Evolutionary conservation across 257 asterid genomes (phyloP).

Genomic region (Lantana camara): DNA sequence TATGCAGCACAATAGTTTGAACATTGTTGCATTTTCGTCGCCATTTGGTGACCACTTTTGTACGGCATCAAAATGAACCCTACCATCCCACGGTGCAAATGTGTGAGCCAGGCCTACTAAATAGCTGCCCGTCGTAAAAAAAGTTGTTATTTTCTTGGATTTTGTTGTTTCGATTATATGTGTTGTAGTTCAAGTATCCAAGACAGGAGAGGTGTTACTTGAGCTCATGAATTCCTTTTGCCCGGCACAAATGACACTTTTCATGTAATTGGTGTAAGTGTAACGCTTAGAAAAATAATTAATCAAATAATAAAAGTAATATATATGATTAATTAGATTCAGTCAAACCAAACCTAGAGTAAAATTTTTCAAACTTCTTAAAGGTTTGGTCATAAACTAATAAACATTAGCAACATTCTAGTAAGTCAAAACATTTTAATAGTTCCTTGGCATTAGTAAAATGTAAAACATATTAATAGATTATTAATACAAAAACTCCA

Average conservation of each 20-base stretch:
- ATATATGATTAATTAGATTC: too few species aligned
- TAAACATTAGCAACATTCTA: too few species aligned
- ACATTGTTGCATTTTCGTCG: constrained; percentile 1
- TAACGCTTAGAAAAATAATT: too few species aligned
- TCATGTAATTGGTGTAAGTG: too few species aligned
- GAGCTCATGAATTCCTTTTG: background rate
- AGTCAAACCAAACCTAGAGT: background rate
- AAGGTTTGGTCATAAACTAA: too few species aligned
- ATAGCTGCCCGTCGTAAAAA: constrained; percentile 18
- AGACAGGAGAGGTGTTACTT: constrained; percentile 23
- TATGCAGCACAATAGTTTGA: constrained; percentile 26
- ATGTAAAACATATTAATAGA: too few species aligned
- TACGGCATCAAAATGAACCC: constrained; percentile 29
- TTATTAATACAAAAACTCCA: too few species aligned
- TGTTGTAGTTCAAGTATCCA: constrained; percentile 7
- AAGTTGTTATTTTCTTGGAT: background rate
- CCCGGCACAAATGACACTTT: constrained; percentile 9
- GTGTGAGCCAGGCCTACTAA: constrained; percentile 18
- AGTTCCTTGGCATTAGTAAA: too few species aligned
- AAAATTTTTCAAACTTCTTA: background rate
- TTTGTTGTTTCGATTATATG: background rate
- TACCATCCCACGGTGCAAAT: constrained; percentile 27
- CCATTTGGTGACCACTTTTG: constrained; percentile 1
- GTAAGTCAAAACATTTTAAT: too few species aligned
- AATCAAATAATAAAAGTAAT: too few species aligned